Conservation (phyloP, 2,329 filamentous ascomycete genomes). For the Xylariomycetidae sp. region DNA sequence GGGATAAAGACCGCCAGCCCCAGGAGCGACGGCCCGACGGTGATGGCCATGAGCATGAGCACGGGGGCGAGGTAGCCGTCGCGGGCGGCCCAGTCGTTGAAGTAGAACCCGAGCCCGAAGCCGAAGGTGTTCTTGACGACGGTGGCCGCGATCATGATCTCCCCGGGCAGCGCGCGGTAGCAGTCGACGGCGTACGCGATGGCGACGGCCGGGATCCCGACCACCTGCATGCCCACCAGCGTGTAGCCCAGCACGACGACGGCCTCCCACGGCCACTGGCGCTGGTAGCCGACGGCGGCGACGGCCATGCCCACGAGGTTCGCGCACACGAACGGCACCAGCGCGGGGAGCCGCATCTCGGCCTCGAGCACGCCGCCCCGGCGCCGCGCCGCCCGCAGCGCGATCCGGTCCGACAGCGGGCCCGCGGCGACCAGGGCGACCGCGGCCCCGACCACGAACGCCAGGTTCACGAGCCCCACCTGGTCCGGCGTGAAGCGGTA, state of each 20-base stretch:
- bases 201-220: slow-evolving; percentile 53
- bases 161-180: slow-evolving; percentile 58
- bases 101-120: slow-evolving; percentile 29
- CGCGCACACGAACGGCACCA: slow-evolving; percentile 37
- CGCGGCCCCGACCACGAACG: slow-evolving; percentile 35
- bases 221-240: slow-evolving; percentile 23
- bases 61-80: slow-evolving; percentile 23
- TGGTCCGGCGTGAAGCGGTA: slow-evolving; percentile 38
- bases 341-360: slow-evolving; percentile 38
- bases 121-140: slow-evolving; percentile 56
- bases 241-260: slow-evolving; percentile 42
- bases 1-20: slow-evolving; percentile 23
- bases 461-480: slow-evolving; percentile 46
- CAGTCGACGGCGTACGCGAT: slow-evolving; percentile 56
- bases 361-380: slow-evolving; percentile 41
- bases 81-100: slow-evolving; percentile 22
- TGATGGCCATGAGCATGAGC: slow-evolving; percentile 22
- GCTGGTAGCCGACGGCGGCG: slow-evolving; percentile 41
- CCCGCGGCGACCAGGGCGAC: slow-evolving; percentile 35
- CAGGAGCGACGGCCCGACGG: slow-evolving; percentile 19
- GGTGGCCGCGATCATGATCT: slow-evolving; percentile 56
- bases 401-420: slow-evolving; percentile 38
- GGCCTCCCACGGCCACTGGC: slow-evolving; percentile 40
- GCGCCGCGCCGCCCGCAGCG: slow-evolving; percentile 28
- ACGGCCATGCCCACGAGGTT: slow-evolving; percentile 40